Evolutionary conservation across 2,329 filamentous ascomycete genomes (phyloP).

Genomic region (Aspergillus quadrilineatus): DNA sequence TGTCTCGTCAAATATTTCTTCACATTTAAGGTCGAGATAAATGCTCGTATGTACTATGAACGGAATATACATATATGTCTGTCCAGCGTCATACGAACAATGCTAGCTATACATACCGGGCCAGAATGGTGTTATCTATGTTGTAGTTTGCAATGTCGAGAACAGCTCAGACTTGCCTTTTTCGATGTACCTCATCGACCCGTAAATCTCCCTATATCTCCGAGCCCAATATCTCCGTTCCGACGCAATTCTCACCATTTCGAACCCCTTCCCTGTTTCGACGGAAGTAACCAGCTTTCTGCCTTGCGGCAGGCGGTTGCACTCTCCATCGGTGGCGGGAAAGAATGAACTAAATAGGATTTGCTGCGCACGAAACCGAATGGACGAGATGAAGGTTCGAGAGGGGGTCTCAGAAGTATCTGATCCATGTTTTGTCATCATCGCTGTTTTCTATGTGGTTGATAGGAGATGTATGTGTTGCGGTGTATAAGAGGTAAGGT

Average conservation of each 20-base stretch:
- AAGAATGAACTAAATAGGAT: not conserved
- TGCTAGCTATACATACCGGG: too few relatives aligned
- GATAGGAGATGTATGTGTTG: not conserved
- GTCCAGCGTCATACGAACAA: too few relatives aligned
- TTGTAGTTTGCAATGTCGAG: not conserved
- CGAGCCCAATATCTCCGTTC: not conserved
- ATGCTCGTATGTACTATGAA: too few relatives aligned
- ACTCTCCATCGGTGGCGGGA: constrained; percentile 3
- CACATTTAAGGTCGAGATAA: too few relatives aligned
- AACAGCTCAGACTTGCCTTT: constrained; percentile 41
- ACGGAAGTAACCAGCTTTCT: constrained; percentile 19
- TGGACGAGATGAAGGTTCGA: constrained; percentile 8
- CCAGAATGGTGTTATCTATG: not conserved
- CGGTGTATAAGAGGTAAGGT: not conserved
- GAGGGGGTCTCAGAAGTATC: constrained; percentile 43
- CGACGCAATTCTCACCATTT: not conserved
- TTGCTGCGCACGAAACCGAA: not conserved
- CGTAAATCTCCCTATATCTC: not conserved
- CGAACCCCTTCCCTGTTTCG: not conserved
- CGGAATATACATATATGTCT: too few relatives aligned
- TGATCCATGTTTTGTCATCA: constrained; percentile 44
- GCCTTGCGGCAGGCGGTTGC: constrained; percentile 17
- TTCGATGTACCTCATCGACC: constrained; percentile 22
- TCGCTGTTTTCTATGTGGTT: constrained; percentile 25
- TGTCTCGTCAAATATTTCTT: too few relatives aligned